Conservation (phyloP, 2,329 filamentous ascomycete species). For the Penicillium sumatraense region DNA sequence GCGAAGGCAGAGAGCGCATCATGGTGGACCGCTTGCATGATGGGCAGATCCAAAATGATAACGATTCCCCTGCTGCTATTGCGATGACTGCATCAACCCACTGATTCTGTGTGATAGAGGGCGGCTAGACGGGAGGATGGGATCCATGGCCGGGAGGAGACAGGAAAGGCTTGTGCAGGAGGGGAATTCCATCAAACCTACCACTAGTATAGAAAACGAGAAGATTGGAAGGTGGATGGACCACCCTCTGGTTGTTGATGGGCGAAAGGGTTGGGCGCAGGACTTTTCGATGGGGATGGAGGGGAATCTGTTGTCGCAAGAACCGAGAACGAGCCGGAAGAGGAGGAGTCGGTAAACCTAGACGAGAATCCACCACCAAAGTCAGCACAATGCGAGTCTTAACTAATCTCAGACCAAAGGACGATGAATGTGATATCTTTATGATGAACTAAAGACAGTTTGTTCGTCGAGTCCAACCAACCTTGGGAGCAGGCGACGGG, state of each 20-base stretch:
- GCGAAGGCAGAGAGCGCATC: conserved; percentile 40
- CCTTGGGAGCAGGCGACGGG: conserved; percentile 32
- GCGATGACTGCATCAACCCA: conserved; percentile 39
- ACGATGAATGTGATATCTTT: conserved; percentile 18
- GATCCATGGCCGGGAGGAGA: conserved; percentile 31
- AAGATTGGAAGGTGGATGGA: conserved; percentile 33
- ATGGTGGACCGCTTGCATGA: conserved; percentile 41
- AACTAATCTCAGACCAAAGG: conserved; percentile 19
- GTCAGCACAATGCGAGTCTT: conserved; percentile 33
- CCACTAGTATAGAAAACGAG: conserved; percentile 37
- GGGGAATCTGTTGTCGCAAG: conserved; percentile 42
- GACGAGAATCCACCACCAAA: conserved; percentile 19
- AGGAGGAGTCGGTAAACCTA: conserved; percentile 34
- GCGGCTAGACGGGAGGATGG: conserved; percentile 19
- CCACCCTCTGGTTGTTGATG: conserved; percentile 38
- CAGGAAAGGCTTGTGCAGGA: conserved; percentile 27
- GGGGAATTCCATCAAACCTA: conserved; percentile 43
- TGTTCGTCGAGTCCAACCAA: conserved; percentile 34
- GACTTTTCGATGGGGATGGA: conserved; percentile 37
- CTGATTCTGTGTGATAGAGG: conserved; percentile 32
- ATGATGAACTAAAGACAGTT: conserved; percentile 25
- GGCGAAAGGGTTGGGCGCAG: conserved; percentile 23
- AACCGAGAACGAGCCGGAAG: conserved; percentile 39
- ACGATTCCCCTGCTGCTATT: conserved; percentile 35
- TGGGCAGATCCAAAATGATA: conserved; percentile 32